Conservation (phyloP, 257 asterid species). For the Asclepias syriaca region DNA sequence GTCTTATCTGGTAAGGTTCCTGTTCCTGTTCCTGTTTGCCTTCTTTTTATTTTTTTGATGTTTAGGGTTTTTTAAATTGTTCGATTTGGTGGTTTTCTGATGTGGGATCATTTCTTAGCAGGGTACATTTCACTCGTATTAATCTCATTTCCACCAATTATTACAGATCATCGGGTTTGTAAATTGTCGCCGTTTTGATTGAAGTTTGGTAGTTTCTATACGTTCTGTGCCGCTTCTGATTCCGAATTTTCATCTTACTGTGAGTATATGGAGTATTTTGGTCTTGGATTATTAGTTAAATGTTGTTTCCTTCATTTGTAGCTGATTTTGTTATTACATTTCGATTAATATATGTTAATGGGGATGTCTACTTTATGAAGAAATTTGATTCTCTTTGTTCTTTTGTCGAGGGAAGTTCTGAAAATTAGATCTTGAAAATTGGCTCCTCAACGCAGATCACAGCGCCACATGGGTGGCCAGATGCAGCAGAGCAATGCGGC, state of each 20-base stretch:
- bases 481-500: constrained; percentile 96
- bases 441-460: constrained; percentile 97
- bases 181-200: constrained; percentile 7
- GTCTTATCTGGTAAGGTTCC: neutral
- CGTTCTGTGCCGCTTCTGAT: constrained; percentile 25
- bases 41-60: neutral
- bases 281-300: constrained; percentile 1
- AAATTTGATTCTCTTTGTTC: constrained; percentile 3
- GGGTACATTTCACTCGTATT: constrained; percentile 4
- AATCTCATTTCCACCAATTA: constrained; percentile 7
- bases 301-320: constrained; percentile 6
- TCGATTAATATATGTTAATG: constrained; percentile 1
- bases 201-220: constrained; percentile 12
- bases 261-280: constrained; percentile 20
- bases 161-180: constrained; percentile 8
- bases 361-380: neutral
- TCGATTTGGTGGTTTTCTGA: constrained; percentile 6
- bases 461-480: constrained; percentile 99
- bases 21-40: too few relatives aligned
- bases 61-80: neutral
- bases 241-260: constrained; percentile 22
- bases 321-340: neutral
- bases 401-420: constrained; percentile 33
- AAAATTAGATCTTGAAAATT: constrained; percentile 73
- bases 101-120: constrained; percentile 1